phyloP scores from a whole-genome alignment of 768 basidiomycete genomes.

The Russula dissimulans region DNA sequence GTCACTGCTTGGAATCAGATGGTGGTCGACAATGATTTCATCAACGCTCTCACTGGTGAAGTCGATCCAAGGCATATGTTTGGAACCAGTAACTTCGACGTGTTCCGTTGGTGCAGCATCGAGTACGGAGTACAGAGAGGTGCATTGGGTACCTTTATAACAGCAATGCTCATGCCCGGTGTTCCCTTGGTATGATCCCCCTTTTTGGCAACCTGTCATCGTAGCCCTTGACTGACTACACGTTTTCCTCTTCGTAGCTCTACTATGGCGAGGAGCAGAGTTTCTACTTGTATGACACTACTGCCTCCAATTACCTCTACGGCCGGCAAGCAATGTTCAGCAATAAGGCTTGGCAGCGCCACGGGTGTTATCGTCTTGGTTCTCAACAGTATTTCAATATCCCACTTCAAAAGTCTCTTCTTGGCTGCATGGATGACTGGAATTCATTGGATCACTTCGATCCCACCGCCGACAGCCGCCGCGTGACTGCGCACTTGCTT shows the following conservation, averaged over 20 bases:
- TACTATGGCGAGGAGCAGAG: constrained; percentile 93
- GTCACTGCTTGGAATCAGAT: constrained; percentile 88
- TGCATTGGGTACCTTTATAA: constrained; percentile 70
- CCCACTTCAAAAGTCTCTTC: constrained; percentile 65
- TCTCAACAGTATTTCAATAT: constrained; percentile 93
- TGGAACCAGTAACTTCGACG: constrained; percentile 90
- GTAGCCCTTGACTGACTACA: constrained; percentile 11
- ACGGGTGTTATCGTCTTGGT: constrained; percentile 86
- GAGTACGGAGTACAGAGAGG: constrained; percentile 75
- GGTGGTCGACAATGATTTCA: constrained; percentile 79
- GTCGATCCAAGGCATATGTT: constrained; percentile 86
- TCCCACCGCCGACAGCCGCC: constrained; percentile 70
- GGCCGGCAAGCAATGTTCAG: constrained; percentile 90
- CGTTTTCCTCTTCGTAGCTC: constrained; percentile 32
- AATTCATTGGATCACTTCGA: constrained; percentile 94
- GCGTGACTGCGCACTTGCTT: constrained; percentile 64
- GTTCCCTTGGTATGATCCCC: constrained; percentile 53
- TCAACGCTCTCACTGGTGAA: constrained; percentile 55
- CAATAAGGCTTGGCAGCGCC: constrained; percentile 82
- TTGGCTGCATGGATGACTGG: constrained; percentile 86
- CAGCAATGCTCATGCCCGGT: constrained; percentile 77
- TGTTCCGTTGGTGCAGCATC: constrained; percentile 88
- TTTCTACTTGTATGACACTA: constrained; percentile 79
- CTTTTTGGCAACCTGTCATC: neutral
- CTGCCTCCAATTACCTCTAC: constrained; percentile 87